A percentile compares a stretch with the other conserved stretches of the same genome.
Evolutionary conservation across 2,329 filamentous ascomycete species (phyloP).

Genomic region (Hymenoscyphus infarciens): DNA sequence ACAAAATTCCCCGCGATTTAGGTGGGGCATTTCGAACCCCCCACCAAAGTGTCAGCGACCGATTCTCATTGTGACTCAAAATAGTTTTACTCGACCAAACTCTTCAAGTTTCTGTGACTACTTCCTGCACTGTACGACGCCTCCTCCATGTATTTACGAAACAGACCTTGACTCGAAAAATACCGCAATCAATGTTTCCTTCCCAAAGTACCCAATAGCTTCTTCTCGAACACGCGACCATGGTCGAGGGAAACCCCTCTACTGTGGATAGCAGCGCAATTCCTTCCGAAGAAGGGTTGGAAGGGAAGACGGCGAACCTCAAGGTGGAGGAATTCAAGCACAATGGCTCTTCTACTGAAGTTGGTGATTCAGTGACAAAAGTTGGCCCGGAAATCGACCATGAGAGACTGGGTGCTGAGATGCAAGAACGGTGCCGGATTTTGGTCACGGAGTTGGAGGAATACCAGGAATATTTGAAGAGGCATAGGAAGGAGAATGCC

Average conservation of each 20-base stretch:
- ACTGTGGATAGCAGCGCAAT: background rate
- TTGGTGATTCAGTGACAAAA: background rate
- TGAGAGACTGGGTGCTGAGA: slow-evolving; percentile 23
- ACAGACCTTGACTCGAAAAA: background rate
- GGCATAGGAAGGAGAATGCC: slow-evolving; percentile 42
- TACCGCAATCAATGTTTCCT: background rate
- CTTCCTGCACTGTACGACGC: background rate
- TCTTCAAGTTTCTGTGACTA: background rate
- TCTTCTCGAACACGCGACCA: background rate
- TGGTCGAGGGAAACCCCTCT: background rate
- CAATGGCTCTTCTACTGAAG: background rate
- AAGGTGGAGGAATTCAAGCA: background rate
- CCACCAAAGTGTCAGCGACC: background rate
- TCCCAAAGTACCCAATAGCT: background rate
- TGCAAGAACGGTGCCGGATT: slow-evolving; percentile 33
- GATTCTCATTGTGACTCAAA: background rate
- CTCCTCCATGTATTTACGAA: background rate
- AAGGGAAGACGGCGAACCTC: background rate
- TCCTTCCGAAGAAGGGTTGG: background rate
- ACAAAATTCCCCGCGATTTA: background rate
- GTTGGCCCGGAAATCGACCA: slow-evolving; percentile 9
- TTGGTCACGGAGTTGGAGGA: slow-evolving; percentile 44
- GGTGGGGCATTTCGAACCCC: background rate
- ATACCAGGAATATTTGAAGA: slow-evolving; percentile 41
- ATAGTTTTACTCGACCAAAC: background rate